Conservation (phyloP, 495 filamentous ascomycete genomes). For the Lentithecium fluviatile region DNA sequence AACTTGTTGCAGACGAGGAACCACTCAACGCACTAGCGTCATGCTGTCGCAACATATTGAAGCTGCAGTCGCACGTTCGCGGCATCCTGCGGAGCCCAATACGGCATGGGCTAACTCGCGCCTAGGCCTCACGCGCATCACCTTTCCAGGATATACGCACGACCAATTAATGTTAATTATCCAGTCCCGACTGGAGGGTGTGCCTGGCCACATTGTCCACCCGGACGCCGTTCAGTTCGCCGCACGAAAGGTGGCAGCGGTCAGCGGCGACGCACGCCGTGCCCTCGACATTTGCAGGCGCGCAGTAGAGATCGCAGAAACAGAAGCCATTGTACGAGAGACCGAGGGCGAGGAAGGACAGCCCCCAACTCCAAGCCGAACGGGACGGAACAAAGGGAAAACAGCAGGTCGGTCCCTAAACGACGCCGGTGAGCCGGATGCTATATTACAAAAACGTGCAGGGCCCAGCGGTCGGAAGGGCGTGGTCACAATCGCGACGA, state of each 20-base stretch:
- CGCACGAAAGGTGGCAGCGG: slow-evolving; percentile 91
- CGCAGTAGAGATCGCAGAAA: slow-evolving; percentile 93
- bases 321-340: slow-evolving; percentile 49
- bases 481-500: slow-evolving; percentile 83
- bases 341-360: slow-evolving; percentile 40
- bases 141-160: slow-evolving; percentile 96
- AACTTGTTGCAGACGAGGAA: slow-evolving; percentile 12
- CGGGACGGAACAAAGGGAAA: slow-evolving; percentile 32
- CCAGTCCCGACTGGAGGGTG: slow-evolving; percentile 77
- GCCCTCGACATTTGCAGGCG: slow-evolving; percentile 94
- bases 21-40: slow-evolving; percentile 2
- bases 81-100: slow-evolving; percentile 27
- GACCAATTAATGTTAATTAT: slow-evolving; percentile 98
- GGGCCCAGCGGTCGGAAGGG: slow-evolving; percentile 39
- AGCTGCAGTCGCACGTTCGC: slow-evolving; percentile 1
- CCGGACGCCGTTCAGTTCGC: slow-evolving; percentile 95
- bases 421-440: slow-evolving; percentile 21
- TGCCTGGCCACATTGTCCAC: slow-evolving; percentile 87
- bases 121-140: slow-evolving; percentile 62
- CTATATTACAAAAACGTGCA: slow-evolving; percentile 28
- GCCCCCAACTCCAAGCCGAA: slow-evolving; percentile 48
- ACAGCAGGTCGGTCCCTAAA: neutral
- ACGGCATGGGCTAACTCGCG: slow-evolving; percentile 27
- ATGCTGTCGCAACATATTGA: slow-evolving; percentile 9
- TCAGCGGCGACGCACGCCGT: slow-evolving; percentile 88